Evolutionary conservation across 169 alveolate genomes (phyloP), one percentile per base, ranked within the genome.

Genomic region (Condylostoma magnum): DNA sequence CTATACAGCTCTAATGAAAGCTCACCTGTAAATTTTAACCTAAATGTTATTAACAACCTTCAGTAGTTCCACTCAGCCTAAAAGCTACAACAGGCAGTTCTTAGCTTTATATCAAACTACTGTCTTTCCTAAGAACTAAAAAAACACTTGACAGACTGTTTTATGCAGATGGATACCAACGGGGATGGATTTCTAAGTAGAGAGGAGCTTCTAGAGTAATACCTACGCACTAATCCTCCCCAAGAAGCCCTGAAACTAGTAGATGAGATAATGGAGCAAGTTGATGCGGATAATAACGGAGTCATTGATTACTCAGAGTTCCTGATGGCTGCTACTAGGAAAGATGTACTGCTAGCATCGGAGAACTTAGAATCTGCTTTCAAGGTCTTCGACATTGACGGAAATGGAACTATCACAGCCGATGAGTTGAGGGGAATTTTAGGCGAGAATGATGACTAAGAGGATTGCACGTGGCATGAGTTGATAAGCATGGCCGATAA

Each of bases 231-330:
- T 46, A 76, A 95, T n/a, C 98, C 95, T 4, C 44, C 20, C 22
- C 41, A 41, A 63, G 90, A 81, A 69, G 82, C 81, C 44, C 94
- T 95, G 8, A 97, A 95, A 46, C 98, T 95, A 67, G 99, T 97
- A 5, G 98, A 95, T 66, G 91, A 91, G 50, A 97, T 95, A 10
- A 88, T 97, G 89, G 80, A 76, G 50, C 86, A 93, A 33, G 96
- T 95, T 34, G 99, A 97, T 91, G 87, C 94, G 31, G 99, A 97
- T 79, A 91, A 90, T 48, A 93, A 90, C 71, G 99, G 99, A 10
- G 88, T 85, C 52, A 96, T 97, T 28, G 99, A 97, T 72, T 97
- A 96, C 84, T 80, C 94, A 10, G 77, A 77, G 1, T 84, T 84
- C 25, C 60, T 77, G 46, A 76, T 52, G 20, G 90, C 86, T 25